Conservation (phyloP, 2,329 filamentous ascomycete species). For the Phyllosticta paracitricarpa region DNA sequence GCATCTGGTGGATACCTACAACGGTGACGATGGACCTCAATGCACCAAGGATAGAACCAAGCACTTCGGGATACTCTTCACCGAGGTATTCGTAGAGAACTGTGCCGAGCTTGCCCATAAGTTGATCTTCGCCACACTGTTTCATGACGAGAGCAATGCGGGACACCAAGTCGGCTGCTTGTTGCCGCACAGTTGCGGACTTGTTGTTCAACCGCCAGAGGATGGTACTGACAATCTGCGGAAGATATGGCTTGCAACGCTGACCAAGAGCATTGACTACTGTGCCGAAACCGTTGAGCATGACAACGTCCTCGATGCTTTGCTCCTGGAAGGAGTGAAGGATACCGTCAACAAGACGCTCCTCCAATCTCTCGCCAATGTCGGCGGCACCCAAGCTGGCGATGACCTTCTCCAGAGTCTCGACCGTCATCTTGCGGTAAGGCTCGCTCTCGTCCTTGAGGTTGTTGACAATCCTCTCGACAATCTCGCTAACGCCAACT, state of each 20-base stretch:
- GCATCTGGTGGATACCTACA: slow-evolving; percentile 96
- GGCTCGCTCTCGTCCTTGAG: slow-evolving; percentile 97
- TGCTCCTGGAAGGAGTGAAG: slow-evolving; percentile 97
- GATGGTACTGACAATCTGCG: slow-evolving; percentile 94
- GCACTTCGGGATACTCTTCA: slow-evolving; percentile 95
- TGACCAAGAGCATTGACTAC: slow-evolving; percentile 92
- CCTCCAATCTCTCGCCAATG: slow-evolving; percentile 84
- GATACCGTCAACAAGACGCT: slow-evolving; percentile 89
- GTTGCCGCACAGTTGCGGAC: slow-evolving; percentile 89
- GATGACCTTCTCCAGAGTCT: slow-evolving; percentile 94
- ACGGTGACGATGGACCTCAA: slow-evolving; percentile 95
- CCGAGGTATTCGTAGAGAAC: slow-evolving; percentile 97
- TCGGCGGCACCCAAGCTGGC: slow-evolving; percentile 88
- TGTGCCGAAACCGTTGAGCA: slow-evolving; percentile 95
- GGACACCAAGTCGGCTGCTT: slow-evolving; percentile 91
- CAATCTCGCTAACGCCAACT: slow-evolving; percentile 91
- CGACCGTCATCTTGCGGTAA: slow-evolving; percentile 98
- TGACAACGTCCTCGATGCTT: slow-evolving; percentile 88
- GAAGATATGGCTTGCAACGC: slow-evolving; percentile 90
- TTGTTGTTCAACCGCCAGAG: slow-evolving; percentile 97
- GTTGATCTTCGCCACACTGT: slow-evolving; percentile 89
- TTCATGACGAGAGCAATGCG: slow-evolving; percentile 99
- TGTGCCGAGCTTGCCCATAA: slow-evolving; percentile 90
- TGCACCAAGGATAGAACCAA: slow-evolving; percentile 91
- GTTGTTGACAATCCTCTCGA: slow-evolving; percentile 87